Base-by-base conservation (phyloP, 306 rosid species). In the Cucurbita pepo region DNA sequence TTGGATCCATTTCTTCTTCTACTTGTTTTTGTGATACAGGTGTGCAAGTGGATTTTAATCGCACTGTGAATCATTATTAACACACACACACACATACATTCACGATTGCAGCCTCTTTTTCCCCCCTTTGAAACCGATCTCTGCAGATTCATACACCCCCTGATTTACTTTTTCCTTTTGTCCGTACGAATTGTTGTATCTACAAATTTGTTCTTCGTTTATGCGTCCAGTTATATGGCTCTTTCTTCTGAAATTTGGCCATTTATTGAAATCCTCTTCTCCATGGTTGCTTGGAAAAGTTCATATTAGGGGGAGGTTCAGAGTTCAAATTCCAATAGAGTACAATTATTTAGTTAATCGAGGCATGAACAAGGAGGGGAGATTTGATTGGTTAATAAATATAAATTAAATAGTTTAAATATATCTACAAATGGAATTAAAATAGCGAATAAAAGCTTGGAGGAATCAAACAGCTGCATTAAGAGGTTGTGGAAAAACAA, bases 21-120 rank as follows among this genome's bases (percentile, higher is more conserved):
- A 30, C 34, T 44, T 8, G 6, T 78, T 77, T 75, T 67, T 77
- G 40, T 55, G 69, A 74, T 78, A 74, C 82, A 61, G 74, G 76
- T 71, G 62, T 53, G 83, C 83, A 61, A 37, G 45, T 60, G 5
- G 67, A 60, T 60, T 60, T 77, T 74, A 16, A 13, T 61, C 69
- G 69, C 69, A 61, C 47, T 14, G 10, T 61, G 45, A 3, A 61
- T 61, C 65, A 59, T 61, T 61, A 59, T 62, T 37, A 37, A 38
- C 69, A 62, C 13, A 21, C 22, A 62, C 13, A 21, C 22, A 21
- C 22, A 25, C 48, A 59, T 7, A 62, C 4, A 7, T 30, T 37
- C 6, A 36, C 37, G 67, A 41, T 41, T 44, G 18, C 72, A 43
- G 34, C 10, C 16, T 44, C 10, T 8, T 44, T 43, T 57, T 11